Evolutionary conservation across 495 filamentous ascomycete genomes (phyloP), one percentile per base, ranked within the genome.

Genomic region (Aspergillus haitiensis): DNA sequence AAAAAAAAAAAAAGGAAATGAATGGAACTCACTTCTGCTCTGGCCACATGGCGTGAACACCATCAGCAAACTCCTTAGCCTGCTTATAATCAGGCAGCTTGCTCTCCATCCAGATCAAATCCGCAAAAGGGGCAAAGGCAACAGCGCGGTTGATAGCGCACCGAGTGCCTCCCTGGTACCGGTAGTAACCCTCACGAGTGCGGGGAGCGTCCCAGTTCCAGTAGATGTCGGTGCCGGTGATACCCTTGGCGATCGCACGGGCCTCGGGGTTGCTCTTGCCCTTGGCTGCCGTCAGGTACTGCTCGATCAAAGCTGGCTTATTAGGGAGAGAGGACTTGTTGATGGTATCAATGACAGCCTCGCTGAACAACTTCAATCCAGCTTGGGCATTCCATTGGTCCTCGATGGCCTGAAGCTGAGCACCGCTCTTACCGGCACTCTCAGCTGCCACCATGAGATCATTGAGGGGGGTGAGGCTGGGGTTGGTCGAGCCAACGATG

Each of bases 101-200:
- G 79, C 86, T 91, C 85, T 98, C 94, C 94, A 98, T 98, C 94
- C 94, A 98, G 73, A 98, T 91, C 66, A 96, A 81, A 68, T 98
- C 94, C 48, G 88, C 87, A 77, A 96, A 97, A 8, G 94, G 95
- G 3, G 92, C 95, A 70, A 92, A 98, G 3, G 94, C 91, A 44
- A 95, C 76, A 5, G 91, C 94, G 37, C 94, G 85, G 80, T 96
- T 96, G 66, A 98, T 82, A 33, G 91, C 91, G 69, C 91, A 97
- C 68, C 91, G 86, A 64, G 91, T 96, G 56, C 94, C 94, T 59
- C 95, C 94, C 73, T 89, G 77, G 70, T 96, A 87, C 45, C 94
- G 81, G 78, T 98, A 98, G 82, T 85, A 98, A 13, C 94, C 94
- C 77, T 98, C 94, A 36, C 94, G 81, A 52, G 94, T 97, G 58